Evolutionary conservation across 108 stramenopile genomes (phyloP).

Genomic region (Fistulifera pelliculosa): DNA sequence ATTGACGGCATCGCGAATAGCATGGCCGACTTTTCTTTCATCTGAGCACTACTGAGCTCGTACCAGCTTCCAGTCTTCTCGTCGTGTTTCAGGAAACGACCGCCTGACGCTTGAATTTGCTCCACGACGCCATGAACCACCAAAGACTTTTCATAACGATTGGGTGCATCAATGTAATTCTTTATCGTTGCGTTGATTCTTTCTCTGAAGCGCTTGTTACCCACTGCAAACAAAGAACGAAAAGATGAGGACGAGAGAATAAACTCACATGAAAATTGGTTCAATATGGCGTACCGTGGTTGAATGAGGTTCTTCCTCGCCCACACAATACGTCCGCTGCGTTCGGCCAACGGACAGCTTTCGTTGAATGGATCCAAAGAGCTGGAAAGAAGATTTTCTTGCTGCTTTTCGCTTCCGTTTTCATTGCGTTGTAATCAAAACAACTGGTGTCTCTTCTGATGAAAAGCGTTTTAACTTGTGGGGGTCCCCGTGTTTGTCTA

Average conservation of each 20-base stretch:
- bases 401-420: background rate
- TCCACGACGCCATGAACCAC: conserved; percentile 9
- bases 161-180: conserved; percentile 6
- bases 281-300: conserved; percentile 10
- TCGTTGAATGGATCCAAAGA: background rate
- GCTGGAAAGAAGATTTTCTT: background rate
- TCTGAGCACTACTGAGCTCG: conserved; percentile 15
- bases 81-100: conserved; percentile 20
- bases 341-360: background rate
- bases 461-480: no score
- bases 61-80: conserved; percentile 12
- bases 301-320: conserved; percentile 12
- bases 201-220: conserved; percentile 13
- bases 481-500: background rate
- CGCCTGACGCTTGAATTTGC: background rate
- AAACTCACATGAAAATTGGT: background rate
- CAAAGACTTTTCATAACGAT: conserved; percentile 9
- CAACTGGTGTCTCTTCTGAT: no score
- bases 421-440: background rate
- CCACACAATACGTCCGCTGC: conserved; percentile 13
- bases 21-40: conserved; percentile 30
- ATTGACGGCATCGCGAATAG: conserved; percentile 19
- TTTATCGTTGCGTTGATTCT: background rate
- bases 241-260: background rate
- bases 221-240: background rate